Conservation (phyloP, 1,284 basidiomycete genomes). For the Ceratobasidium theobromae region DNA sequence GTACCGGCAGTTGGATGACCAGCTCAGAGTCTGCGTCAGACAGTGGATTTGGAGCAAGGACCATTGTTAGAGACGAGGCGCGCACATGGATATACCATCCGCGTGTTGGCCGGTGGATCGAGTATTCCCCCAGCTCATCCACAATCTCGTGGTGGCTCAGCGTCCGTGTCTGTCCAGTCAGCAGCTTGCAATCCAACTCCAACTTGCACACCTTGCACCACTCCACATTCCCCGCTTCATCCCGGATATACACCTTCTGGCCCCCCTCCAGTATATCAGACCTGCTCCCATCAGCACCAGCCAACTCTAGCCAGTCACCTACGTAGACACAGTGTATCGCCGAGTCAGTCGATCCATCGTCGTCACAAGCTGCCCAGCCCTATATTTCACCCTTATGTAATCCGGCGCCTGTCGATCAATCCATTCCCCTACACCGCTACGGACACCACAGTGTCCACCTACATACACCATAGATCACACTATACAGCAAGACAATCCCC, state of each 20-base stretch:
- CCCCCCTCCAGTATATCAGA: conserved; percentile 24
- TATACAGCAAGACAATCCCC: too few species aligned
- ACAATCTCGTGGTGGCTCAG: conserved; percentile 23
- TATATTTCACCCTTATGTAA: conserved; percentile 7
- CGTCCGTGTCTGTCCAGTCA: conserved; percentile 1
- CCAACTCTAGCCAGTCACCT: neutral
- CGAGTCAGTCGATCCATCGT: neutral
- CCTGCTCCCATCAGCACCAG: neutral
- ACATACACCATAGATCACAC: too few species aligned
- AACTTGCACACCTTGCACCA: conserved; percentile 29
- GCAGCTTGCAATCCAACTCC: neutral
- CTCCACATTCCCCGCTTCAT: conserved; percentile 17
- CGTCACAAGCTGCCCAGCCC: neutral
- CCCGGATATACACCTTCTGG: conserved; percentile 20
- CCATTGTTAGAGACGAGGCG: neutral
- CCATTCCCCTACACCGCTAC: too few species aligned
- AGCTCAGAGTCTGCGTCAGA: conserved; percentile 17
- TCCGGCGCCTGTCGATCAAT: neutral
- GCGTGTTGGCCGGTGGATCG: conserved; percentile 23
- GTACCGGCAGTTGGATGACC: neutral
- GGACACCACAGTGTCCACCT: too few species aligned
- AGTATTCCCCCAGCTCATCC: conserved; percentile 15
- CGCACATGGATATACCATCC: conserved; percentile 29
- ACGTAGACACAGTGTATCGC: conserved; percentile 18
- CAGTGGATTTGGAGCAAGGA: conserved; percentile 5